Percentiles rank a stretch among this genome's conserved stretches.
These are phyloP conservation scores for Tulasnella sp. DNA, from an alignment of 768 basidiomycete genomes.

Conservation along the genomic window DNA sequence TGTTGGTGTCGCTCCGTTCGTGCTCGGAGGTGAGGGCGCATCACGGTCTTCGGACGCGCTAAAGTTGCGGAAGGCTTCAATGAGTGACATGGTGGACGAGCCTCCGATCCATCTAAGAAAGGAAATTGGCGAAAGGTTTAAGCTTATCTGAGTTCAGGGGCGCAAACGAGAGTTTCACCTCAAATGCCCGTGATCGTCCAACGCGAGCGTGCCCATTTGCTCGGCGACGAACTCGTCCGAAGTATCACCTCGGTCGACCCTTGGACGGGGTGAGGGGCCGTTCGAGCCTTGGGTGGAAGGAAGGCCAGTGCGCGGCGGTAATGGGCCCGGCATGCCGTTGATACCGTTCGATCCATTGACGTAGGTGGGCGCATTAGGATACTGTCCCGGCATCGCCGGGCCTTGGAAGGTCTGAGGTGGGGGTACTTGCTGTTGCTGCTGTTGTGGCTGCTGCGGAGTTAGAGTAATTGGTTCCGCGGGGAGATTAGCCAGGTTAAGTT, in stretches of 20 bases:
- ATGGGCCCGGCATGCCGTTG: neutral
- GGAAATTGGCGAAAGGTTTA: neutral
- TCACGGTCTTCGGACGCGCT: conserved; percentile 45
- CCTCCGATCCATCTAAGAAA: conserved; percentile 71
- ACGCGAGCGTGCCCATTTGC: conserved; percentile 79
- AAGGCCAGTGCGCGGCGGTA: neutral
- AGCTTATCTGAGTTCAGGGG: neutral
- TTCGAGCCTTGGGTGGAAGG: neutral
- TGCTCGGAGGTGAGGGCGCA: conserved; percentile 15
- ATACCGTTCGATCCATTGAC: neutral
- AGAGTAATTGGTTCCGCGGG: conserved; percentile 21
- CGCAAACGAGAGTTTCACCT: conserved; percentile 38
- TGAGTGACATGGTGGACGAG: conserved; percentile 87
- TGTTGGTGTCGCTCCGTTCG: conserved; percentile 6
- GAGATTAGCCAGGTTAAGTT: conserved; percentile 57
- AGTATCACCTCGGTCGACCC: conserved; percentile 49
- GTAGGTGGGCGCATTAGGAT: conserved; percentile 26
- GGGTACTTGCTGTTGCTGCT: neutral
- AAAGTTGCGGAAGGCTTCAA: conserved; percentile 69
- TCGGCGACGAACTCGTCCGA: conserved; percentile 52
- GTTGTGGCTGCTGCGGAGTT: neutral
- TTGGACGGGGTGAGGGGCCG: neutral
- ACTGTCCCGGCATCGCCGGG: conserved; percentile 41
- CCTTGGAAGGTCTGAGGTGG: neutral
- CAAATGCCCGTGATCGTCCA: conserved; percentile 86